Evolutionary conservation across 2,329 filamentous ascomycete genomes (phyloP).

Genomic region (Graphilbum sp.): DNA sequence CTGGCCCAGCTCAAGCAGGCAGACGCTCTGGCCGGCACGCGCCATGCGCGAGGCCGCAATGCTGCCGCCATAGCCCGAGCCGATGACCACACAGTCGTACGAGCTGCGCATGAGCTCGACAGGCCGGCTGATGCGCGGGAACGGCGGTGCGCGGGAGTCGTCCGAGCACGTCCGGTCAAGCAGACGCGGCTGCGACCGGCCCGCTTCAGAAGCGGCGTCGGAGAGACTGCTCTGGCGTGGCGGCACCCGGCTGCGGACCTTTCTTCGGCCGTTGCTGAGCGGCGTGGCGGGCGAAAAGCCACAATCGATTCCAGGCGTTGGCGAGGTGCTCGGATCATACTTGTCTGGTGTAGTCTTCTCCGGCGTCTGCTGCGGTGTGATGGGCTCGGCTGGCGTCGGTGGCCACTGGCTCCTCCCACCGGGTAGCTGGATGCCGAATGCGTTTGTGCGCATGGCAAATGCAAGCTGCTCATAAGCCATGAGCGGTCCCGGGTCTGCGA

Average conservation of each 20-base stretch:
- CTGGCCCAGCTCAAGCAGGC: constrained; percentile 45
- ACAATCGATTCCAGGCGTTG: neutral
- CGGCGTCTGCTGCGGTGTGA: neutral
- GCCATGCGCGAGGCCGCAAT: constrained; percentile 51
- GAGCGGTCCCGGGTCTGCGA: too few species aligned
- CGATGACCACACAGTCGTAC: constrained; percentile 53
- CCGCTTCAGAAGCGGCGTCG: too few species aligned
- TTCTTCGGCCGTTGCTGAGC: neutral
- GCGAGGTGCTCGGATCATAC: neutral
- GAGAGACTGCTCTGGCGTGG: constrained; percentile 8
- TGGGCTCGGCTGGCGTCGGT: constrained; percentile 2
- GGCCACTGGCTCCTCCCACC: neutral
- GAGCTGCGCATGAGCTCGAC: constrained; percentile 37
- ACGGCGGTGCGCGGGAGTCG: constrained; percentile 13
- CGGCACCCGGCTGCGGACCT: constrained; percentile 1
- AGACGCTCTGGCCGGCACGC: constrained; percentile 41
- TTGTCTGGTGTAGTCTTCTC: neutral
- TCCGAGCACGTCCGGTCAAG: constrained; percentile 14
- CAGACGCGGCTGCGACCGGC: constrained; percentile 4
- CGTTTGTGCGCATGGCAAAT: too few species aligned
- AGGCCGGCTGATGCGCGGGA: constrained; percentile 38
- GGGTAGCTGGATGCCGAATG: neutral
- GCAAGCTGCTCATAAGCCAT: too few species aligned
- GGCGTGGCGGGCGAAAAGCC: neutral
- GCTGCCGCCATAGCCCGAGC: constrained; percentile 52